phyloP scores from a whole-genome alignment of 2,329 filamentous ascomycete species.

The Ophiocordyceps sinensis region DNA sequence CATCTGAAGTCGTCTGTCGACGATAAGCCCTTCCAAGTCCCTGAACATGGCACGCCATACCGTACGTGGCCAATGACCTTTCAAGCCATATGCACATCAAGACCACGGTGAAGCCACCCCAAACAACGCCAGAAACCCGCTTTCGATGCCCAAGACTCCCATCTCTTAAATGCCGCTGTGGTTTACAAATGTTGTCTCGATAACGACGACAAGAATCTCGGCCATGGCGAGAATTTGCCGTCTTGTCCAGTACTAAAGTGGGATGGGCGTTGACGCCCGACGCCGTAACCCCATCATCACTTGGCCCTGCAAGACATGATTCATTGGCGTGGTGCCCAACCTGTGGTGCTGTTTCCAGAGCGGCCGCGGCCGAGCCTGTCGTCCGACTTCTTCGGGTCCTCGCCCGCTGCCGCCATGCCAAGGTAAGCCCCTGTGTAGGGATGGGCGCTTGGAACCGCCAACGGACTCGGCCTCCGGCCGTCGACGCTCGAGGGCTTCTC shows the following conservation, averaged over 20 bases:
- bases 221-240: background rate
- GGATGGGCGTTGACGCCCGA: too few relatives aligned
- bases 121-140: background rate
- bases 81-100: background rate
- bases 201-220: background rate
- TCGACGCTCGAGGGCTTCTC: slow-evolving; percentile 16
- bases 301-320: too few relatives aligned
- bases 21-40: too few relatives aligned
- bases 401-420: slow-evolving; percentile 15
- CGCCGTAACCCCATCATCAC: too few relatives aligned
- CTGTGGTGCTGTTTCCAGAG: slow-evolving; percentile 27
- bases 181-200: background rate
- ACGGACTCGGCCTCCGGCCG: background rate
- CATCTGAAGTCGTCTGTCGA: too few relatives aligned
- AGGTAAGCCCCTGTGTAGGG: slow-evolving; percentile 32
- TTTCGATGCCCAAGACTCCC: background rate
- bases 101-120: background rate
- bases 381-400: slow-evolving; percentile 44
- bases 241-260: background rate
- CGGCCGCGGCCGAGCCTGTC: slow-evolving; percentile 28
- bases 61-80: too few relatives aligned
- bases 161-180: slow-evolving; percentile 1
- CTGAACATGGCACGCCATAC: too few relatives aligned
- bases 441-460: slow-evolving; percentile 14
- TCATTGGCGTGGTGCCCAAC: slow-evolving; percentile 1